phyloP scores from a whole-genome alignment of 352 stramenopile genomes.

The Phytophthora tentaculata region DNA sequence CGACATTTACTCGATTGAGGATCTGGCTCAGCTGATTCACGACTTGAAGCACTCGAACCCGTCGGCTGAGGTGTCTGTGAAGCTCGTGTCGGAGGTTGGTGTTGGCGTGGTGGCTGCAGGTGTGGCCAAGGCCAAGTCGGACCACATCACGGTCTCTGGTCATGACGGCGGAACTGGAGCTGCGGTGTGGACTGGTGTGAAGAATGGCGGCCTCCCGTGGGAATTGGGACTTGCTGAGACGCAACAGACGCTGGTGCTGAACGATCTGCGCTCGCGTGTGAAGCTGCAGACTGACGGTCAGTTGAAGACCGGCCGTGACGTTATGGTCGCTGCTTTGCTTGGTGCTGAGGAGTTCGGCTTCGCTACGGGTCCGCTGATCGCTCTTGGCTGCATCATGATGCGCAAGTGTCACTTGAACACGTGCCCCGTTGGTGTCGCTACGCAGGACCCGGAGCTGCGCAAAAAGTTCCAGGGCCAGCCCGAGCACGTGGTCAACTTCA shows the following conservation, averaged over 20 bases:
- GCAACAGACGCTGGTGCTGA: conserved; percentile 97
- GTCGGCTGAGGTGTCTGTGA: conserved; percentile 93
- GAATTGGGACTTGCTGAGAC: conserved; percentile 96
- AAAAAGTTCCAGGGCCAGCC: conserved; percentile 96
- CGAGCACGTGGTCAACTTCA: conserved; percentile 98
- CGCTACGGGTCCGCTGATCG: conserved; percentile 94
- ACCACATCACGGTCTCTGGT: conserved; percentile 96
- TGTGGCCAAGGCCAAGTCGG: conserved; percentile 91
- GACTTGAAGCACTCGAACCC: conserved; percentile 98
- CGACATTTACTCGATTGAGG: conserved; percentile 99
- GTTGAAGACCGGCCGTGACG: conserved; percentile 94
- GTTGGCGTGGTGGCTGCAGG: conserved; percentile 95
- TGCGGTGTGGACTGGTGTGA: conserved; percentile 95
- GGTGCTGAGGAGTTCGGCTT: conserved; percentile 98
- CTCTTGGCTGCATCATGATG: conserved; percentile 98
- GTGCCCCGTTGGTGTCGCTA: conserved; percentile 98
- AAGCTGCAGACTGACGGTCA: conserved; percentile 96
- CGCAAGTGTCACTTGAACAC: conserved; percentile 98
- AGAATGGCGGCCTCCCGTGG: conserved; percentile 94
- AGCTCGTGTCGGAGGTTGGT: conserved; percentile 96
- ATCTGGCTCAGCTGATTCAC: conserved; percentile 97
- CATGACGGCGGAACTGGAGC: conserved; percentile 96
- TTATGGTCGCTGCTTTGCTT: conserved; percentile 94
- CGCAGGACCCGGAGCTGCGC: conserved; percentile 95
- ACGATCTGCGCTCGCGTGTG: conserved; percentile 93